Evolutionary conservation across 768 basidiomycete species (phyloP).

Genomic region (Tephrocybe sp.): DNA sequence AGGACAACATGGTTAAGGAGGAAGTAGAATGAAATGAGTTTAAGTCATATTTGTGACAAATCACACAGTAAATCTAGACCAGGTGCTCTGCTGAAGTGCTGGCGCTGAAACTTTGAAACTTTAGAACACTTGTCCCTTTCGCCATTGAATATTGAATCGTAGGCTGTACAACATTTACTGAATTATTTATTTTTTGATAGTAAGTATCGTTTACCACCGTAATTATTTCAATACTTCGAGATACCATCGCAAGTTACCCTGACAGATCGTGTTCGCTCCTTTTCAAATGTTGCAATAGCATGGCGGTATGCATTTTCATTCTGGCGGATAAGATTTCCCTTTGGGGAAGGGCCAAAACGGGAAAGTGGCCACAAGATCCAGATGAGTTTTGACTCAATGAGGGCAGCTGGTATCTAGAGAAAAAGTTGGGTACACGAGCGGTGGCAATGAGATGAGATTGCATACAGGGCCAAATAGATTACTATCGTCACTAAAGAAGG

Average conservation of each 20-base stretch:
- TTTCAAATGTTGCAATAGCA: slow-evolving; percentile 35
- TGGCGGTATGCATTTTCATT: slow-evolving; percentile 23
- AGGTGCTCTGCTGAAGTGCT: too few species aligned
- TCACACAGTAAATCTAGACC: too few species aligned
- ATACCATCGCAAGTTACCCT: slow-evolving; percentile 28
- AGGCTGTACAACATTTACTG: background rate
- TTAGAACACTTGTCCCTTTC: too few species aligned
- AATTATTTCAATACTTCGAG: slow-evolving; percentile 1
- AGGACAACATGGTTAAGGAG: slow-evolving; percentile 5
- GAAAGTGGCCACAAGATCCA: slow-evolving; percentile 50
- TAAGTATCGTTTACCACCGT: background rate
- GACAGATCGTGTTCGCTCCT: slow-evolving; percentile 33
- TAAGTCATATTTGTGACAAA: background rate
- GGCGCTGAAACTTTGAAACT: background rate
- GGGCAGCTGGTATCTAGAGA: slow-evolving; percentile 39
- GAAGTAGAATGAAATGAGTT: background rate
- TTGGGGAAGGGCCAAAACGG: slow-evolving; percentile 36
- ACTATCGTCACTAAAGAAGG: slow-evolving; percentile 67
- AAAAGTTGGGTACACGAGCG: background rate
- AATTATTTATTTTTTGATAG: background rate
- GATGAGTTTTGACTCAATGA: slow-evolving; percentile 49
- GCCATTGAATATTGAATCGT: too few species aligned
- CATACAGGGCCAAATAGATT: slow-evolving; percentile 70
- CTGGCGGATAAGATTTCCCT: slow-evolving; percentile 7
- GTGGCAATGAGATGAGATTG: slow-evolving; percentile 7